A percentile compares a stretch with the other conserved stretches of the same genome.
Conservation (phyloP, 345 rosid species). For the Eutrema yunnanense region DNA sequence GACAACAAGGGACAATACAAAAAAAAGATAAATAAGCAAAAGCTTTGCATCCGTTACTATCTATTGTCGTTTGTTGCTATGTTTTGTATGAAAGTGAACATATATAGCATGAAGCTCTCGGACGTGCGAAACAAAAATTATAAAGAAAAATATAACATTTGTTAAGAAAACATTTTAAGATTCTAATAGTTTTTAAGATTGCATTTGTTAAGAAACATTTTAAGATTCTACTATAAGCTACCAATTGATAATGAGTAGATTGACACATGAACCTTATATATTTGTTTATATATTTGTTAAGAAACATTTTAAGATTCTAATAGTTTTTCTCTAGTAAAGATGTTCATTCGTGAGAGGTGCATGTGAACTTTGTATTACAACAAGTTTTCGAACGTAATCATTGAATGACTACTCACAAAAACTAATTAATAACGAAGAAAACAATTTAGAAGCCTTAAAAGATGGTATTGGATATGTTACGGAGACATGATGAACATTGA, state of each 20-base stretch:
- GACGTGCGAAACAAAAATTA: too few relatives aligned
- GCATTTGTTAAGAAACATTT: too few relatives aligned
- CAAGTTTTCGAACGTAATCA: neutral
- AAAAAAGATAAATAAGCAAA: neutral
- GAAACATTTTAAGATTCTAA: too few relatives aligned
- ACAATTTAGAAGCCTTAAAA: too few relatives aligned
- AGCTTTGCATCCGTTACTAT: neutral
- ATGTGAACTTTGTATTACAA: conserved; percentile 1
- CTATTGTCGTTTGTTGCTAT: conserved; percentile 9
- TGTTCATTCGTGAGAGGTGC: neutral
- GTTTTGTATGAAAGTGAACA: neutral
- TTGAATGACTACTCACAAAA: neutral
- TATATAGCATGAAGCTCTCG: too few relatives aligned
- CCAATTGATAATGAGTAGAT: too few relatives aligned
- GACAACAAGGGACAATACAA: conserved; percentile 9
- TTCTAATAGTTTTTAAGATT: too few relatives aligned
- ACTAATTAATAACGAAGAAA: neutral
- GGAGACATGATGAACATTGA: neutral
- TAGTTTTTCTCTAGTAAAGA: neutral
- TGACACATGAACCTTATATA: too few relatives aligned
- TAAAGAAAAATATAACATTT: too few relatives aligned
- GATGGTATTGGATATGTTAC: neutral
- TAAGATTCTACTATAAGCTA: too few relatives aligned
- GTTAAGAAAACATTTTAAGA: too few relatives aligned
- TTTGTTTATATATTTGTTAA: too few relatives aligned